These are phyloP conservation scores for Sphaerostilbella broomeana DNA, from an alignment of 2,329 filamentous ascomycete species.

Conservation along the genomic window DNA sequence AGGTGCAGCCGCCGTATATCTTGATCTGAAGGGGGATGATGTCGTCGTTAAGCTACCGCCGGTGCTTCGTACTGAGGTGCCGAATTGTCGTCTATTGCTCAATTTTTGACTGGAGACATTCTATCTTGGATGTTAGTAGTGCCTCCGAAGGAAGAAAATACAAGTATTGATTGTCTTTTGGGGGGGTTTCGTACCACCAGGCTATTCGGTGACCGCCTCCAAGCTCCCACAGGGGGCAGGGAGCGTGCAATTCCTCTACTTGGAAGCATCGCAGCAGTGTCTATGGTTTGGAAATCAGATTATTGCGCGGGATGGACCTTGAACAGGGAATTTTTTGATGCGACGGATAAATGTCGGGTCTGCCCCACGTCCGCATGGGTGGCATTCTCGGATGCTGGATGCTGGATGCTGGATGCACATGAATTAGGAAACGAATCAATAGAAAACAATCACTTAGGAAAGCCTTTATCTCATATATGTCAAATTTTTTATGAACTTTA, in stretches of 20 bases:
- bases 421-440: background rate
- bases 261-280: constrained; percentile 35
- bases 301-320: constrained; percentile 18
- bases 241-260: constrained; percentile 39
- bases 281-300: constrained; percentile 6
- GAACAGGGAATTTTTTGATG: constrained; percentile 21
- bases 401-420: constrained; percentile 7
- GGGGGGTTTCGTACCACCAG: constrained; percentile 18
- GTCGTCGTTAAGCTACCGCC: constrained; percentile 17
- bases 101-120: constrained; percentile 24
- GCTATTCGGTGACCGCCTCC: constrained; percentile 25
- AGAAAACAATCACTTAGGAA: too few relatives aligned
- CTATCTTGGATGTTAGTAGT: constrained; percentile 13
- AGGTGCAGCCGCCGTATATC: constrained; percentile 20
- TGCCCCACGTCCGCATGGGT: too few relatives aligned
- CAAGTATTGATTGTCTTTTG: background rate
- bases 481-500: too few relatives aligned
- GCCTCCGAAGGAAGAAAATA: too few relatives aligned
- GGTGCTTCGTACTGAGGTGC: constrained; percentile 24
- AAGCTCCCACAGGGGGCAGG: constrained; percentile 27
- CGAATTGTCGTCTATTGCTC: constrained; percentile 30
- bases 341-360: constrained; percentile 32
- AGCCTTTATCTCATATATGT: too few relatives aligned
- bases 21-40: constrained; percentile 20
- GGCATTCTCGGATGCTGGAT: background rate